phyloP scores from a whole-genome alignment of 352 stramenopile species.

The Phytophthora macrochlamydospora region DNA sequence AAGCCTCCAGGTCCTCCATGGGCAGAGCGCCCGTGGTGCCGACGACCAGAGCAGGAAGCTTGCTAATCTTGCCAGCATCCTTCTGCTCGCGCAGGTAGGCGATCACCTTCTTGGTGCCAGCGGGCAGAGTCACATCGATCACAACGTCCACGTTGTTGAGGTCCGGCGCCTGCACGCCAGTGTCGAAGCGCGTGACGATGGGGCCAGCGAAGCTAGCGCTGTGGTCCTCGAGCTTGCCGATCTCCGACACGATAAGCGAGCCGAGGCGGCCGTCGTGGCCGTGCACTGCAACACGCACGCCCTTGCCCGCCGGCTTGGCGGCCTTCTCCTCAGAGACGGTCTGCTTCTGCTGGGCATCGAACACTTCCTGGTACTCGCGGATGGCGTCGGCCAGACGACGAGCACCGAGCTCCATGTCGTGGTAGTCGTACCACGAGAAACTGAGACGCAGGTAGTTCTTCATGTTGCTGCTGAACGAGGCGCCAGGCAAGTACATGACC shows the following conservation, averaged over 20 bases:
- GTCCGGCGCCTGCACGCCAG: conserved; percentile 36
- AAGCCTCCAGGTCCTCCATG: conserved; percentile 60
- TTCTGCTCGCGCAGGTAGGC: conserved; percentile 60
- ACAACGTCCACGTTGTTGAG: conserved; percentile 67
- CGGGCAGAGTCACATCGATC: conserved; percentile 79
- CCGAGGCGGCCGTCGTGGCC: conserved; percentile 71
- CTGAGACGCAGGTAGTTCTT: conserved; percentile 89
- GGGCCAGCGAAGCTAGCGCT: conserved; percentile 57
- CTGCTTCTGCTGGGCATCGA: conserved; percentile 40
- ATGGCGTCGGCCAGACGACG: conserved; percentile 74
- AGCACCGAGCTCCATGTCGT: conserved; percentile 78
- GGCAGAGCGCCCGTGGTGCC: conserved; percentile 76
- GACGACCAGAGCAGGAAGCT: conserved; percentile 73
- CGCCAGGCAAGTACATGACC: conserved; percentile 84
- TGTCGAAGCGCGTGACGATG: conserved; percentile 61
- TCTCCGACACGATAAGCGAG: conserved; percentile 70
- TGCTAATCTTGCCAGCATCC: conserved; percentile 69
- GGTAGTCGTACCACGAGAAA: conserved; percentile 88
- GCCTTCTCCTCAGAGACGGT: conserved; percentile 11
- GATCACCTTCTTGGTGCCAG: conserved; percentile 71
- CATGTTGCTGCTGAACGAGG: conserved; percentile 86
- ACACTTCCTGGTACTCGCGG: conserved; percentile 58
- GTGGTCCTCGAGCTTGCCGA: conserved; percentile 53
- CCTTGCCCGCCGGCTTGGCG: conserved; percentile 24
- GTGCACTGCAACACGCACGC: conserved; percentile 71